Base-by-base conservation (phyloP, 2,329 filamentous ascomycete genomes). In the Penicillium aurantiogriseum region DNA sequence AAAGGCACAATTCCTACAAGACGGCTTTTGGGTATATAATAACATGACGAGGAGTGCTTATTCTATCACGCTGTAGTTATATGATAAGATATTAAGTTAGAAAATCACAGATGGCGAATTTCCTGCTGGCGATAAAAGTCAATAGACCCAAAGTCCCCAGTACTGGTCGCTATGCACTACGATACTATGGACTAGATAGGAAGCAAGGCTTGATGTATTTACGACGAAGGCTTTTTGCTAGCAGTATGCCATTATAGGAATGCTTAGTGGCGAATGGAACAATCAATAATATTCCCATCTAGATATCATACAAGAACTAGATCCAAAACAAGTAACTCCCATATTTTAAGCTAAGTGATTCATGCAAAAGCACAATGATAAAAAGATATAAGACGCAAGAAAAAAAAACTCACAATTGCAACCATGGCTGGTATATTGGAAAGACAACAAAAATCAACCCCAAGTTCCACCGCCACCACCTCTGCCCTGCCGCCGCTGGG, bases 381-480 rank as follows among this genome's bases (percentile, higher is more conserved):
- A 15, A 40, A 25, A 52, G 23, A 54, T 40, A 19, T 39, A 29
- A 23, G 27, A 52, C 25, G 40, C 29, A 47, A 42, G 17, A 25
- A 15, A 33, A 17, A 43, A 15, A 42, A 19, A 38, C 21, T 4
- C 29, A 46, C 10, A n/a, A 21, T 35, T n/a, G 49, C 54, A 56
- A 42, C 42, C 42, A 23, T 19, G 9, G 17, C 35, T 54, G 51
- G 49, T 56, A 59, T 59, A 35, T 40, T 47, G 9, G 38, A 42
- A 50, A 49, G 3, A 55, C 17, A 25, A 49, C 57, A 25, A 58
- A 39, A 55, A 62, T 73, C 63, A 81, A 64, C 79, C 94, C 94
- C 94, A 99, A 9, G 94, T 99, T 3, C 93, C 93, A 69, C 93
- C 93, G 54, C 90, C 88, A 49, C 91, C 94, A 58, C 90, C 89